phyloP scores from a whole-genome alignment of 495 filamentous ascomycete species.

The Talaromyces thailandensis region DNA sequence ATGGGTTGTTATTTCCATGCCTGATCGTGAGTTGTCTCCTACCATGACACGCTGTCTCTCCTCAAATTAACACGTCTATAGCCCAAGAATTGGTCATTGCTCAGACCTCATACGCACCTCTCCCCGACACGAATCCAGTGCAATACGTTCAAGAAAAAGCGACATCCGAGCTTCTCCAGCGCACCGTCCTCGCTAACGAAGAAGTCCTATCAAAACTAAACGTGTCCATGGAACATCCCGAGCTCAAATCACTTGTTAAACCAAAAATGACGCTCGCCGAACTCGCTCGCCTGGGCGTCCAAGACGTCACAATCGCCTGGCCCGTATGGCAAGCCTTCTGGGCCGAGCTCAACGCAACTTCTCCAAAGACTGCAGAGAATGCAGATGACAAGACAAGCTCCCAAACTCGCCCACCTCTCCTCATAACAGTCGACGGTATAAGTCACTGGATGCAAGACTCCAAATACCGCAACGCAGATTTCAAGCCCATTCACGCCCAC shows the following conservation, averaged over 20 bases:
- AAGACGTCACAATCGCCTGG: constrained; percentile 69
- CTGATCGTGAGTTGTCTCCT: constrained; percentile 59
- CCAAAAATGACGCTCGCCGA: constrained; percentile 54
- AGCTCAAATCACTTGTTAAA: constrained; percentile 43
- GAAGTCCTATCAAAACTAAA: constrained; percentile 48
- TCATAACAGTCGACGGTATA: constrained; percentile 72
- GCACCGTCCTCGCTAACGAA: constrained; percentile 66
- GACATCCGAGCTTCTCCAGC: constrained; percentile 58
- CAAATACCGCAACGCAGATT: constrained; percentile 59
- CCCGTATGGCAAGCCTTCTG: constrained; percentile 74
- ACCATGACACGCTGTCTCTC: neutral
- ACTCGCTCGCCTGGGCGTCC: constrained; percentile 59
- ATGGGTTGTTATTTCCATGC: constrained; percentile 84
- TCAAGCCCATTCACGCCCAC: constrained; percentile 74
- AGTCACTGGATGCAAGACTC: constrained; percentile 70
- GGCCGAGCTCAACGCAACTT: constrained; percentile 59
- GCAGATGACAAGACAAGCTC: constrained; percentile 18
- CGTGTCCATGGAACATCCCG: constrained; percentile 51
- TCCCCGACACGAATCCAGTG: constrained; percentile 46
- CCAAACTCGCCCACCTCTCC: constrained; percentile 60
- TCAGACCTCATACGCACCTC: constrained; percentile 66
- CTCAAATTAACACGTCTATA: constrained; percentile 22
- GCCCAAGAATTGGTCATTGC: constrained; percentile 74
- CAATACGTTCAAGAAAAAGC: constrained; percentile 74
- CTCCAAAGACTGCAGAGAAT: constrained; percentile 27